Evolutionary conservation across 2,329 filamentous ascomycete species (phyloP), one percentile per base, ranked within the genome.

Genomic region (Teratosphaeriaceae sp.): DNA sequence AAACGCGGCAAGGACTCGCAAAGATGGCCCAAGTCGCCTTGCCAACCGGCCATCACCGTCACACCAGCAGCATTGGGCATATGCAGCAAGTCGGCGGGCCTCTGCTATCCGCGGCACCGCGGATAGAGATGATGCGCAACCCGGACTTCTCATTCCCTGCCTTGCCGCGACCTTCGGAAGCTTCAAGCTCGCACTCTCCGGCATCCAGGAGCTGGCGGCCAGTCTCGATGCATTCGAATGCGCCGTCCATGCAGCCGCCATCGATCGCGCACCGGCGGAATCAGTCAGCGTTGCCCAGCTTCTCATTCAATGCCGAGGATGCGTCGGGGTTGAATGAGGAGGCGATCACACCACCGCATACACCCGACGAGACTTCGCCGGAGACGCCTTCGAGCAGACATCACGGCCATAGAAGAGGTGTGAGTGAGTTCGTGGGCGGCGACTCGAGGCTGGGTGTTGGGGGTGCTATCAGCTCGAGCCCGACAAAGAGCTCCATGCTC

Each of bases 361-460:
- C 65, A 7, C 65, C 68, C 9, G 53, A 57, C 12, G 46, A 58
- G n/a, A 47, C 52, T 21, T 47, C 59, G 9, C 64, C 66, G 3
- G 56, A 59, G 12, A 67, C 68, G 21, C 73, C 80, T 15, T 70
- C 75, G 16, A 15, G 19, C 12, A 19, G 20, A n/a, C 73, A 78
- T 47, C 69, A 75, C 23, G 80, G 82, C 18, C 85, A 88, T 59
- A 76, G 82, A 55, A 78, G 89, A 56, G 85, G 85, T 42, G 84
- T 81, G 21, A 95, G 88, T 61, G 88, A 95, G 61, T 88, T 94
- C 57, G 85, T 94, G 36, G 87, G 87, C 27, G 85, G 84, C 6
- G 84, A 83, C 54, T 67, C 67, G 33, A 66, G 69, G 55, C 51
- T 64, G 55, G 68, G 71, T 56, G 58, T 65, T 66, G 75, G 52